Percentiles rank a stretch among this genome's conserved stretches.
Conservation (phyloP, 805 yeast genomes). For the Barnettozyma californica region DNA sequence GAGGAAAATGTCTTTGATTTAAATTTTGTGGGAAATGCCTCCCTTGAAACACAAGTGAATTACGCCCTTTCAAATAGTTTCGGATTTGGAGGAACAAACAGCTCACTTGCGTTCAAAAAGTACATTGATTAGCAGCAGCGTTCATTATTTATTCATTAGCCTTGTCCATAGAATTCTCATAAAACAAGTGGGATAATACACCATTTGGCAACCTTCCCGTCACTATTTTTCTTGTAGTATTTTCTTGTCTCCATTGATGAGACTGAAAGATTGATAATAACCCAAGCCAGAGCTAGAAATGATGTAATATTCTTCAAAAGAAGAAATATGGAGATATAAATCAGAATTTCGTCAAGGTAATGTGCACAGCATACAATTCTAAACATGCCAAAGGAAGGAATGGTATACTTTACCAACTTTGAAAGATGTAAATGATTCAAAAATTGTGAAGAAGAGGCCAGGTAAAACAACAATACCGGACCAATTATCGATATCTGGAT, state of each 20-base stretch:
- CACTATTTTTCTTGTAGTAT: constrained; percentile 34
- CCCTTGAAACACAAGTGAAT: constrained; percentile 38
- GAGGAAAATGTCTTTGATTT: constrained; percentile 35
- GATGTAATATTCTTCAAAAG: constrained; percentile 17
- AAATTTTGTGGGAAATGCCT: constrained; percentile 50
- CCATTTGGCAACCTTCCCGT: constrained; percentile 25
- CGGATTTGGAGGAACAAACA: constrained; percentile 97
- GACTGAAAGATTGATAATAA: constrained; percentile 41
- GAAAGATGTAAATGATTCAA: constrained; percentile 22
- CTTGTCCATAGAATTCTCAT: constrained; percentile 9
- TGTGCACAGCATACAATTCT: constrained; percentile 56
- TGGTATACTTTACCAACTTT: constrained; percentile 32
- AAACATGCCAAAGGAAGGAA: constrained; percentile 50
- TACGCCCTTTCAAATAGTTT: constrained; percentile 84
- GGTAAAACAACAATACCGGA: constrained; percentile 16
- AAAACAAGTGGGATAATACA: constrained; percentile 35
- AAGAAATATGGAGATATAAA: constrained; percentile 38
- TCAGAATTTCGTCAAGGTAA: constrained; percentile 58
- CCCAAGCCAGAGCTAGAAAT: constrained; percentile 26
- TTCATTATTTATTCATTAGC: neutral
- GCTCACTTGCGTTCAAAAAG: constrained; percentile 55
- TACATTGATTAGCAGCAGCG: constrained; percentile 8
- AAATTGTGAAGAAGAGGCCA: constrained; percentile 41
- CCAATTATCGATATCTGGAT: constrained; percentile 7
- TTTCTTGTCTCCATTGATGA: constrained; percentile 49